Percentiles rank a stretch among this genome's conserved stretches.
phyloP scores from a whole-genome alignment of 768 basidiomycete species.

The Boletus rufocinnamomeus region DNA sequence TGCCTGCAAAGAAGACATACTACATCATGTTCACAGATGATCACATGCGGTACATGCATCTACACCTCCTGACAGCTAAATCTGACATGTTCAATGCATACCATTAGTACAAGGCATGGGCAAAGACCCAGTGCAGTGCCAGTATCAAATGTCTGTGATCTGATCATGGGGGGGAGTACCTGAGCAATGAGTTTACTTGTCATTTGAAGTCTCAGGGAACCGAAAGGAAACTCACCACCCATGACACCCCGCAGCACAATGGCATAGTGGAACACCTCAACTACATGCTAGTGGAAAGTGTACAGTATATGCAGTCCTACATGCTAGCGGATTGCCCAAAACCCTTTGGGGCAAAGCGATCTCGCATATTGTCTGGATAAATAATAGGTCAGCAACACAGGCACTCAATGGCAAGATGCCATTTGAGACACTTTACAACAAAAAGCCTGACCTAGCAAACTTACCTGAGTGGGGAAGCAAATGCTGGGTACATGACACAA shows the following conservation, averaged over 20 bases:
- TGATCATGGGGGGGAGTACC: neutral
- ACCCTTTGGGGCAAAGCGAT: too few species aligned
- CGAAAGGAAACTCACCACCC: neutral
- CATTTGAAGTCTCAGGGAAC: neutral
- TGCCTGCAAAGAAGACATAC: too few species aligned
- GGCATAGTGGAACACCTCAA: conserved; percentile 31
- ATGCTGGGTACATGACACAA: neutral
- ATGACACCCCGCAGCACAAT: conserved; percentile 29
- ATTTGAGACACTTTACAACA: neutral
- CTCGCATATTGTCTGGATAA: neutral
- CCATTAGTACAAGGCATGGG: neutral
- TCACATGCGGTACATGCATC: too few species aligned
- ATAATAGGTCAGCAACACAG: neutral
- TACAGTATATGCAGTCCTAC: conserved; percentile 17
- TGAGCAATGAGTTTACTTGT: too few species aligned
- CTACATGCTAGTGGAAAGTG: conserved; percentile 17
- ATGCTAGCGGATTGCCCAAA: conserved; percentile 8
- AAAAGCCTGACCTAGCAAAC: neutral
- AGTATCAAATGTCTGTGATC: neutral
- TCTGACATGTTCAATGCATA: neutral
- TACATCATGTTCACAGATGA: too few species aligned
- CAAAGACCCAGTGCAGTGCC: neutral
- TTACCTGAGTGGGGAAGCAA: neutral
- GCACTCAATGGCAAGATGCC: neutral
- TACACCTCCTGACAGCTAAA: too few species aligned